These are phyloP conservation scores for Euclidium syriacum DNA, from an alignment of 345 rosid species.

Conservation along the genomic window DNA sequence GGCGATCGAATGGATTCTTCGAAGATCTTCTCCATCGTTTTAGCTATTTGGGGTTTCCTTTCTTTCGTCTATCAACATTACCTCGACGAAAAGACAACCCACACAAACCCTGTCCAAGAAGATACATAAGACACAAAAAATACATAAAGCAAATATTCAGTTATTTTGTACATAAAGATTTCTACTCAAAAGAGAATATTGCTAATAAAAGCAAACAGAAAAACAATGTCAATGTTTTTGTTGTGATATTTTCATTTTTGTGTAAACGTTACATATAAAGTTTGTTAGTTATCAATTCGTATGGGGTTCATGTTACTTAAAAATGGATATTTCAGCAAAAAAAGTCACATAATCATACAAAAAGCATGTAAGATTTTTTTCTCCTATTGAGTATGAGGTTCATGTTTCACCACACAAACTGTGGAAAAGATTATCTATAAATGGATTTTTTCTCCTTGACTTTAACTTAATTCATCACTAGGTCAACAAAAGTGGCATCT, in stretches of 20 bases:
- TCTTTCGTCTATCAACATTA: conserved; percentile 60
- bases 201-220: background rate
- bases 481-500: conserved; percentile 7
- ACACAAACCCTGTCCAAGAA: conserved; percentile 8
- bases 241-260: no score
- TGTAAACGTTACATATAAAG: no score
- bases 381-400: background rate
- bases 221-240: no score
- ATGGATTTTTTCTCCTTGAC: background rate
- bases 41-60: conserved; percentile 58
- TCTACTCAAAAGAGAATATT: background rate
- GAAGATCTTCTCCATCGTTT: conserved; percentile 47
- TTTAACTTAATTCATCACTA: background rate
- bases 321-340: no score
- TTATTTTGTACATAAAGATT: no score
- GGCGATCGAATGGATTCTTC: conserved; percentile 54
- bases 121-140: conserved; percentile 12
- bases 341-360: background rate
- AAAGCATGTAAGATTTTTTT: background rate
- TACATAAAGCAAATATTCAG: background rate
- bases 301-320: no score
- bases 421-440: background rate
- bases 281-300: no score
- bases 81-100: conserved; percentile 32
- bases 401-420: conserved; percentile 6